phyloP scores from a whole-genome alignment of 1,284 basidiomycete species.

The Cryptococcus floricola region DNA sequence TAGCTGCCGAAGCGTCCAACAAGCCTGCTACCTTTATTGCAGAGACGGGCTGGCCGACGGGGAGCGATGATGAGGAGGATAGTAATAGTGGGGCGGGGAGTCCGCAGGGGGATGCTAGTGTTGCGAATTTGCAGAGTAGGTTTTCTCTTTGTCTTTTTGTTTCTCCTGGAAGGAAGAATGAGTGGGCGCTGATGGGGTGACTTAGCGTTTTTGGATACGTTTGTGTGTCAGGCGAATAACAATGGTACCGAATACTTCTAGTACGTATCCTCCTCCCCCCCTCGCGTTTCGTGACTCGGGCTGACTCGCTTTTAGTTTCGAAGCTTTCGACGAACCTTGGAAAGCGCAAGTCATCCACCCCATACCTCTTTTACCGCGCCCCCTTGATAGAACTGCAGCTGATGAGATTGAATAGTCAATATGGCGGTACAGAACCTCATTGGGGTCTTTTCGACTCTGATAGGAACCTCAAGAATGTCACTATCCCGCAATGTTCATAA shows the following conservation, averaged over 20 bases:
- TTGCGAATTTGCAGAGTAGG: slow-evolving; percentile 62
- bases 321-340: slow-evolving; percentile 83
- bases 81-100: slow-evolving; percentile 51
- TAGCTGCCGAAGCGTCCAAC: slow-evolving; percentile 53
- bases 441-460: slow-evolving; percentile 64
- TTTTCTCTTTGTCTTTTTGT: background rate
- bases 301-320: slow-evolving; percentile 40
- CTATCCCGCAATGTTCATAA: slow-evolving; percentile 49
- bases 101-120: slow-evolving; percentile 55
- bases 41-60: slow-evolving; percentile 86
- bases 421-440: slow-evolving; percentile 78
- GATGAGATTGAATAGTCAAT: slow-evolving; percentile 45
- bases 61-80: slow-evolving; percentile 54
- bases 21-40: slow-evolving; percentile 77
- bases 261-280: slow-evolving; percentile 5
- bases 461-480: slow-evolving; percentile 50
- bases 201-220: slow-evolving; percentile 67
- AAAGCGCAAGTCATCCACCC: slow-evolving; percentile 56
- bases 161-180: too few relatives aligned
- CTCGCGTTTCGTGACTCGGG: background rate
- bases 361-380: background rate
- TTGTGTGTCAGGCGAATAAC: slow-evolving; percentile 78
- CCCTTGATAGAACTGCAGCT: background rate
- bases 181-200: background rate
- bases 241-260: slow-evolving; percentile 76